phyloP scores from a whole-genome alignment of 768 basidiomycete species.

The Boletus subcaerulescens region DNA sequence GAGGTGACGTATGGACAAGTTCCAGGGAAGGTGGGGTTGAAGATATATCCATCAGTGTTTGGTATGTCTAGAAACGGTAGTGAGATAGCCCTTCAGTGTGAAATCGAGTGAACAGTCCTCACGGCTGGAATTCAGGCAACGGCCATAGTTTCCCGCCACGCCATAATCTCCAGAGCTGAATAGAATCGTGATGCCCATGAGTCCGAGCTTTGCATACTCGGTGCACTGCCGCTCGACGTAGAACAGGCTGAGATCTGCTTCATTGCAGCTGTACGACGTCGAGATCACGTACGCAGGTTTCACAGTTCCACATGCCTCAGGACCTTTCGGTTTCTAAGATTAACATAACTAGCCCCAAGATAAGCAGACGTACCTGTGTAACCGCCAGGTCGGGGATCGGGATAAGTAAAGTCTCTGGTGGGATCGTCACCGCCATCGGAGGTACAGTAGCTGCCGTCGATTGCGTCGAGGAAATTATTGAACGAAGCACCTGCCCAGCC shows the following conservation, averaged over 20 bases:
- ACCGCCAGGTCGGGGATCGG: constrained; percentile 19
- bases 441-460: constrained; percentile 37
- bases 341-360: not conserved
- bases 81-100: not conserved
- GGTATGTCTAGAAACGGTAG: constrained; percentile 4
- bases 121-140: constrained; percentile 34
- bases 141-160: constrained; percentile 26
- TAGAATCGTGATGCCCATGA: constrained; percentile 36
- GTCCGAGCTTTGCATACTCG: constrained; percentile 46
- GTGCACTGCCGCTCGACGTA: constrained; percentile 42
- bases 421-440: constrained; percentile 36
- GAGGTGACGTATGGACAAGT: constrained; percentile 51
- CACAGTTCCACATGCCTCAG: constrained; percentile 37
- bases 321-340: constrained; percentile 9
- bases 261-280: constrained; percentile 41
- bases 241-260: constrained; percentile 33
- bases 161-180: constrained; percentile 33
- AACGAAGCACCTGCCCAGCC: constrained; percentile 30
- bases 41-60: constrained; percentile 42
- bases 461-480: constrained; percentile 39
- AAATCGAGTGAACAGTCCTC: not conserved
- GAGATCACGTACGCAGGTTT: constrained; percentile 42
- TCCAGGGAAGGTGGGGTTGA: constrained; percentile 52
- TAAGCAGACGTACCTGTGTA: constrained; percentile 15
- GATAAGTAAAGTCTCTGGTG: constrained; percentile 25